A percentile compares a stretch with the other conserved stretches of the same genome.
Evolutionary conservation across 352 stramenopile species (phyloP).

Genomic region (Phytophthora fragariaefolia): DNA sequence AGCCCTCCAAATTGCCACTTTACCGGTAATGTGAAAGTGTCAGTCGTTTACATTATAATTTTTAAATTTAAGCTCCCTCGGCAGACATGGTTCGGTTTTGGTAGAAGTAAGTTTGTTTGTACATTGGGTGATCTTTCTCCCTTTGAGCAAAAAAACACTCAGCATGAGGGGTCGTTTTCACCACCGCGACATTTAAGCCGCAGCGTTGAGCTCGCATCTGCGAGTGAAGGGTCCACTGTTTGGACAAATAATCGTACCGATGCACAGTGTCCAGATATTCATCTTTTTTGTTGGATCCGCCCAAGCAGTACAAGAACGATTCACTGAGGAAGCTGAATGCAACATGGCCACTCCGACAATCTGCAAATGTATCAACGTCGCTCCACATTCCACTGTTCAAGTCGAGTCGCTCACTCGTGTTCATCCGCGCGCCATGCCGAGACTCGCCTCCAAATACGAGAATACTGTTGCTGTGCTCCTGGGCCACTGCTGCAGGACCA

Average conservation of each 20-base stretch:
- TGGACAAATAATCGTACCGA: slow-evolving; percentile 67
- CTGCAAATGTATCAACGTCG: slow-evolving; percentile 61
- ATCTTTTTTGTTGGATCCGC: slow-evolving; percentile 82
- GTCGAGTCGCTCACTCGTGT: slow-evolving; percentile 63
- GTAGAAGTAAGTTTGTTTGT: slow-evolving; percentile 10
- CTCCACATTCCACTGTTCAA: slow-evolving; percentile 51
- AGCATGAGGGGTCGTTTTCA: slow-evolving; percentile 42
- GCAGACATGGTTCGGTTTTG: slow-evolving; percentile 5
- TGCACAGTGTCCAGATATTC: slow-evolving; percentile 76
- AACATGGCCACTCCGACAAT: slow-evolving; percentile 71
- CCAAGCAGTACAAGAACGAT: slow-evolving; percentile 74
- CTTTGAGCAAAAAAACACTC: slow-evolving; percentile 51
- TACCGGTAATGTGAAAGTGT: too few relatives aligned
- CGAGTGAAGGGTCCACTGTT: slow-evolving; percentile 66
- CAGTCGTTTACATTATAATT: background rate
- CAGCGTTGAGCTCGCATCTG: slow-evolving; percentile 68
- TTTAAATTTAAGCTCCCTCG: slow-evolving; percentile 11
- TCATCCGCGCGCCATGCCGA: slow-evolving; percentile 67
- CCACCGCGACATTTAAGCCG: slow-evolving; percentile 67
- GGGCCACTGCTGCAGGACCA: slow-evolving; percentile 57
- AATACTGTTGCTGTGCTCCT: slow-evolving; percentile 57
- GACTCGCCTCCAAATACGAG: slow-evolving; percentile 76
- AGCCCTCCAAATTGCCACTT: too few relatives aligned
- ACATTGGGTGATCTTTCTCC: slow-evolving; percentile 16
- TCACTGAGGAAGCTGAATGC: slow-evolving; percentile 65